Base-by-base conservation (phyloP, 2,329 filamentous ascomycete species). In the Phyllosticta capitalensis region DNA sequence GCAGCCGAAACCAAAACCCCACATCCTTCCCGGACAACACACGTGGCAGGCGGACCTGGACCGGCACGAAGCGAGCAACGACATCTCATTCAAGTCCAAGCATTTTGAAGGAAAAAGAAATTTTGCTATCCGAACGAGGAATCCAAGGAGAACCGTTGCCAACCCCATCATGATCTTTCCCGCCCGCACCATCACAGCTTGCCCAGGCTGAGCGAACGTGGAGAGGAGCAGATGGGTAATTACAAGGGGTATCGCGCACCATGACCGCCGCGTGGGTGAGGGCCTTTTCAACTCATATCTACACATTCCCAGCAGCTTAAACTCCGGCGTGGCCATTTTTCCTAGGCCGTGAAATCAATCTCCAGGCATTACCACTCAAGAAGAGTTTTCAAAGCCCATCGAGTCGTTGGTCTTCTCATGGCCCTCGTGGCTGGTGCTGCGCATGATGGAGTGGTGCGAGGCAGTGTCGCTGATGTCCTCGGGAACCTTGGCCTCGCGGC, bases 401-500 rank as follows among this genome's bases (percentile, higher is more conserved):
- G 59, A 61, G 52, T 58, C 59, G 22, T 58, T 55, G 55, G 48
- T 61, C 59, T 61, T 61, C 52, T 61, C 59, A 17, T 51, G 59
- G n/a, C 52, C 26, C 0, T 61, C 52, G 21, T 55, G 62, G 56
- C 49, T 53, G 19, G 21, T 22, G 5, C 26, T 50, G 24, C 57
- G 51, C 20, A 59, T 54, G 9, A 55, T 20, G 19, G 52, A 55
- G 48, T 61, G 60, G 5, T 22, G 56, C 14, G 60, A 61, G 9
- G 45, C 17, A 6, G 49, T 65, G 56, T 70, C 71, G 20, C 65
- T 68, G 14, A 74, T 71, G 52, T 77, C 76, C 59, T 81, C 72
- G 9, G 66, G 63, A 48, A 67, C 59, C 61, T 69, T 76, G 54
- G 91, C 83, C 66, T 92, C 87, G 63, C 89, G 80, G 20, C 83